A percentile compares a stretch with the other conserved stretches of the same genome.
phyloP scores from a whole-genome alignment of 306 rosid species.

The Urtica urens region DNA sequence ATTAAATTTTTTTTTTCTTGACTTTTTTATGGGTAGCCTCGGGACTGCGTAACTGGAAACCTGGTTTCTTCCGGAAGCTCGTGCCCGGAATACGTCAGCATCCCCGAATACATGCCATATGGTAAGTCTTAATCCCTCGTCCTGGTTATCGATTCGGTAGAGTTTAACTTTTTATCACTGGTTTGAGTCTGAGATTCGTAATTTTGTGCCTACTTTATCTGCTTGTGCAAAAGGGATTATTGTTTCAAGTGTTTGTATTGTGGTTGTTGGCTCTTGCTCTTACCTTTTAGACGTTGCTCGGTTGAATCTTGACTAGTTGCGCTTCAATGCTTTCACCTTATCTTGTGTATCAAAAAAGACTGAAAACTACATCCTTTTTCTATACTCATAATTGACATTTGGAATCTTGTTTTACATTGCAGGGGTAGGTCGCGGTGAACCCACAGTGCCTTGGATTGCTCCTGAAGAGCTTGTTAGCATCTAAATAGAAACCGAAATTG shows the following conservation, averaged over 20 bases:
- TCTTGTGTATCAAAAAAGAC: too few relatives aligned
- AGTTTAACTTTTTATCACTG: not conserved
- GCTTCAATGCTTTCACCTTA: too few relatives aligned
- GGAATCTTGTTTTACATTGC: too few relatives aligned
- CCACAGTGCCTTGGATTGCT: conserved; percentile 16
- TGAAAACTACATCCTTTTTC: too few relatives aligned
- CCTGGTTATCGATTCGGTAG: not conserved
- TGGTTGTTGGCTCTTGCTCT: conserved; percentile 2
- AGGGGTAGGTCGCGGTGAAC: conserved; percentile 12
- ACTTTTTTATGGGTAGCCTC: conserved; percentile 41
- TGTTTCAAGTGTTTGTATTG: conserved; percentile 7
- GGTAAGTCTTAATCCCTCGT: conserved; percentile 21
- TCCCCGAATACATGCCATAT: conserved; percentile 40
- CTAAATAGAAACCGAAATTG: not conserved
- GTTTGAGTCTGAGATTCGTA: not conserved
- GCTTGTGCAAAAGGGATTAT: not conserved
- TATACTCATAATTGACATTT: too few relatives aligned
- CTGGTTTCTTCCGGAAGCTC: conserved; percentile 37
- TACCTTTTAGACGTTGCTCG: not conserved
- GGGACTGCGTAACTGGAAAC: conserved; percentile 47
- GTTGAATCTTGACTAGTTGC: too few relatives aligned
- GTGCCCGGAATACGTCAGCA: conserved; percentile 64
- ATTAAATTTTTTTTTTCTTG: not conserved
- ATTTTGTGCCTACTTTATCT: not conserved
- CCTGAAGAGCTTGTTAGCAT: conserved; percentile 8